Conservation (phyloP, 192 early-diverging fungal species). For the Coemansia umbellata region DNA sequence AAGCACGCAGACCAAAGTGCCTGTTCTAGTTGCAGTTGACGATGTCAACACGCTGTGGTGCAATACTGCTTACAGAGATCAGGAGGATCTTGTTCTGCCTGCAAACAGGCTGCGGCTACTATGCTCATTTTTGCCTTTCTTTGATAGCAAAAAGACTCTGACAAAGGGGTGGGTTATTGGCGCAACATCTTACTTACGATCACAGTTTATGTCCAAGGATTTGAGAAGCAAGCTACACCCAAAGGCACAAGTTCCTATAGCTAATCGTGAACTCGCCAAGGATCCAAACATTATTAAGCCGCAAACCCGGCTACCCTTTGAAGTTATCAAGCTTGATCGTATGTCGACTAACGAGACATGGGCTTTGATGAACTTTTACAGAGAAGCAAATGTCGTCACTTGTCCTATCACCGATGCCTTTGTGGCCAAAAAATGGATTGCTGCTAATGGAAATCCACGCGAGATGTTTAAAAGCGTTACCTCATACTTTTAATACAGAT, state of each 20-base stretch:
- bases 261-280: conserved; percentile 28
- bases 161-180: conserved; percentile 38
- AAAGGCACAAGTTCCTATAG: conserved; percentile 15
- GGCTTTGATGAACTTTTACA: conserved; percentile 44
- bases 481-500: conserved; percentile 32
- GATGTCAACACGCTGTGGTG: conserved; percentile 48
- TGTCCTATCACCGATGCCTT: conserved; percentile 25
- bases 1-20: conserved; percentile 36
- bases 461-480: conserved; percentile 40
- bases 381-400: conserved; percentile 14
- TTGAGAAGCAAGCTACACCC: conserved; percentile 27
- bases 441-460: conserved; percentile 46
- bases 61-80: conserved; percentile 31
- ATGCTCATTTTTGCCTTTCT: conserved; percentile 32
- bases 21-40: conserved; percentile 43
- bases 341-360: conserved; percentile 30
- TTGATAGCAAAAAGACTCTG: conserved; percentile 23
- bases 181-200: conserved; percentile 31
- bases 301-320: conserved; percentile 16
- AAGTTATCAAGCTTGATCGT: conserved; percentile 13
- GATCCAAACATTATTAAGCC: conserved; percentile 1
- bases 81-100: conserved; percentile 24
- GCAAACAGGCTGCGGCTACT: conserved; percentile 37
- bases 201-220: conserved; percentile 31
- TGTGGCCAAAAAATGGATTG: conserved; percentile 42